Percentiles rank a stretch among this genome's conserved stretches.
Evolutionary conservation across 208 protist genomes (phyloP).

Genomic region (Endotrypanum monterogeii): DNA sequence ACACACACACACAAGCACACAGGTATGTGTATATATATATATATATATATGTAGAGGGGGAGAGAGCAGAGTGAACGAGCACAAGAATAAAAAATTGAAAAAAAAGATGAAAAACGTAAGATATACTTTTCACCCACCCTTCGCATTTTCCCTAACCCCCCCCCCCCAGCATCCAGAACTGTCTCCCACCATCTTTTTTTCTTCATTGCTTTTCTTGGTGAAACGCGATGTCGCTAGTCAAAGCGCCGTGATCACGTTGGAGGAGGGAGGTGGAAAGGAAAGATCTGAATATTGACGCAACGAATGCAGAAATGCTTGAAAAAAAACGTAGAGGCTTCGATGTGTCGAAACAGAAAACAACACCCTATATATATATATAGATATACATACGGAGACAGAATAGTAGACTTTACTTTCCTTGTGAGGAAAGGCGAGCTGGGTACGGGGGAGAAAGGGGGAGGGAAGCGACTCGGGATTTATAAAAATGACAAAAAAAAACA

Average conservation of each 20-base stretch:
- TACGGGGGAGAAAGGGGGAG: neutral
- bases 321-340: neutral
- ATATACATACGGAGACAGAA: neutral
- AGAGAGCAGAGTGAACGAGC: neutral
- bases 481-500: neutral
- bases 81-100: neutral
- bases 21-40: neutral
- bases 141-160: neutral
- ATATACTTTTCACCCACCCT: neutral
- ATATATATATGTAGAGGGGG: too few species aligned
- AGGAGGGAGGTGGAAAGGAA: too few species aligned
- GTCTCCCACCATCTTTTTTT: neutral
- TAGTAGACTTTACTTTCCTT: neutral
- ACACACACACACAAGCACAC: neutral
- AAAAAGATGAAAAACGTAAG: neutral
- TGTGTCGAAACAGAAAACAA: neutral
- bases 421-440: neutral
- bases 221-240: neutral
- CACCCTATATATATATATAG: slow-evolving; percentile 1
- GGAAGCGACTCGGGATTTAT: neutral
- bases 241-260: neutral
- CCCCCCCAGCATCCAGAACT: neutral
- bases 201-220: neutral
- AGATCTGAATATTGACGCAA: neutral
- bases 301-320: neutral